phyloP scores from a whole-genome alignment of 2,329 filamentous ascomycete species.

The Xylariaceae sp. region DNA sequence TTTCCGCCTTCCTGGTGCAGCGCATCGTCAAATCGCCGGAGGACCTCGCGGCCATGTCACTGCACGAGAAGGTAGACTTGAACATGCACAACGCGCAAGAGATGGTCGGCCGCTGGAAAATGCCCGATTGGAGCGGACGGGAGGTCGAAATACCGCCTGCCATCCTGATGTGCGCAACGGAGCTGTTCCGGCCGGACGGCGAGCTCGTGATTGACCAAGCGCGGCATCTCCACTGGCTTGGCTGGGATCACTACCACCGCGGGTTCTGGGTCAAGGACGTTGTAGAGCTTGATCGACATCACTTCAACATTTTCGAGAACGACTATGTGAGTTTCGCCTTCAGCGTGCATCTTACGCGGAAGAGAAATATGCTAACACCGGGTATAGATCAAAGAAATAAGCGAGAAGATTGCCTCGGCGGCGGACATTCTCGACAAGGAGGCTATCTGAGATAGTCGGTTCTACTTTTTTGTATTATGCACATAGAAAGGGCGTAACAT shows the following conservation, averaged over 20 bases:
- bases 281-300: slow-evolving; percentile 48
- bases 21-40: slow-evolving; percentile 28
- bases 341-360: no score
- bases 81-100: slow-evolving; percentile 34
- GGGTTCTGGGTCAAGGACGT: slow-evolving; percentile 42
- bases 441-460: slow-evolving; percentile 7
- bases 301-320: slow-evolving; percentile 40
- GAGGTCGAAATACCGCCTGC: slow-evolving; percentile 36
- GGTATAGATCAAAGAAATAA: slow-evolving; percentile 26
- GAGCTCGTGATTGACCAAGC: slow-evolving; percentile 40
- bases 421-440: slow-evolving; percentile 25
- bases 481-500: no score
- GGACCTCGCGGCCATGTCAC: slow-evolving; percentile 29
- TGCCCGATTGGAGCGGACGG: slow-evolving; percentile 24
- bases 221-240: slow-evolving; percentile 41
- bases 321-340: slow-evolving; percentile 26
- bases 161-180: slow-evolving; percentile 44
- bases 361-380: slow-evolving; percentile 4
- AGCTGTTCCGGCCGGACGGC: slow-evolving; percentile 31
- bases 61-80: slow-evolving; percentile 32
- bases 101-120: slow-evolving; percentile 30
- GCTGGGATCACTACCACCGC: slow-evolving; percentile 46
- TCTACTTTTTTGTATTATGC: not conserved
- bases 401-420: slow-evolving; percentile 27
- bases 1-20: slow-evolving; percentile 23